These are phyloP conservation scores for Populus deltoides DNA, from an alignment of 345 rosid genomes.

Conservation along the genomic window DNA sequence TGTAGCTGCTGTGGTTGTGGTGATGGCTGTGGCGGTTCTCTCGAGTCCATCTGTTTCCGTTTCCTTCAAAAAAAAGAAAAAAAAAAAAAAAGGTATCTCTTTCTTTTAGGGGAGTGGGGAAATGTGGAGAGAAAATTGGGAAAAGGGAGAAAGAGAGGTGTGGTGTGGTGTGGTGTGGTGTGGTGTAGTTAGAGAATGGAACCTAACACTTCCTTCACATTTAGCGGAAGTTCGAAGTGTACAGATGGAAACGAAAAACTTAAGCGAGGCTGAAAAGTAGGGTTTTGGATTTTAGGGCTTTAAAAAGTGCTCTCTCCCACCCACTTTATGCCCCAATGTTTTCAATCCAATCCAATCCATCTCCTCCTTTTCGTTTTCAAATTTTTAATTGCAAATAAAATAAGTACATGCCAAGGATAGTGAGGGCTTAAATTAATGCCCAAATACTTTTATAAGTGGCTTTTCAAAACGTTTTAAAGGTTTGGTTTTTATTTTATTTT, in stretches of 20 bases:
- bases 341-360: too few relatives aligned
- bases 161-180: neutral
- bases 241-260: neutral
- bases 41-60: slow-evolving; percentile 5
- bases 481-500: too few relatives aligned
- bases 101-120: slow-evolving; percentile 7
- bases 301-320: neutral
- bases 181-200: neutral
- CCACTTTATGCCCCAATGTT: too few relatives aligned
- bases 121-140: neutral
- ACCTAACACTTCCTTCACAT: neutral
- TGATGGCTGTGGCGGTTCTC: slow-evolving; percentile 24
- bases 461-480: too few relatives aligned
- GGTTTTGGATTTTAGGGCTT: slow-evolving; percentile 10
- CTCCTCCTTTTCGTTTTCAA: too few relatives aligned
- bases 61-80: too few relatives aligned
- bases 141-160: neutral
- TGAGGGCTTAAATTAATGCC: too few relatives aligned
- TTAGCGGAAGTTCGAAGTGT: too few relatives aligned
- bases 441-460: too few relatives aligned
- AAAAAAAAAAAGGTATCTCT: neutral
- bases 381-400: too few relatives aligned
- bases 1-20: slow-evolving; percentile 4
- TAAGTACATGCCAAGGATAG: too few relatives aligned
- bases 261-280: neutral